phyloP scores from a whole-genome alignment of 2,329 filamentous ascomycete genomes.

The Phaeosphaeria sp. region DNA sequence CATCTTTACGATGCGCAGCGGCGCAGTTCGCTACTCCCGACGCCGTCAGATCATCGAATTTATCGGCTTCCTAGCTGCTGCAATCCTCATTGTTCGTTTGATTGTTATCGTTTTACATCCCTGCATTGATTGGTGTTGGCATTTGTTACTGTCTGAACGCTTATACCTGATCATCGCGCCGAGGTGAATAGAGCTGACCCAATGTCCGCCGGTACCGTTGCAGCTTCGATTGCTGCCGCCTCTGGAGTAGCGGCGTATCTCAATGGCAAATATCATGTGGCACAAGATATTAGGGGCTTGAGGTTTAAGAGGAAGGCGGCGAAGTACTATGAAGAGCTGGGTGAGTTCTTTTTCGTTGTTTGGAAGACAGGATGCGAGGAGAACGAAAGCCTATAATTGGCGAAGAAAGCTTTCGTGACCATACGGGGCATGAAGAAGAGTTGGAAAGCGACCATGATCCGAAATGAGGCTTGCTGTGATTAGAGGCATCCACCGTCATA shows the following conservation, averaged over 20 bases:
- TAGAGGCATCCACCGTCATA: not conserved
- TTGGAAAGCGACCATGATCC: not conserved
- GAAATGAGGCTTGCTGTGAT: not conserved
- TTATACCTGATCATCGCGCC: not conserved
- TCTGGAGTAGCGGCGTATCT: constrained; percentile 63
- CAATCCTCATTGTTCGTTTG: not conserved
- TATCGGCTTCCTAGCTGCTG: not conserved
- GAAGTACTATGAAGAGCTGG: constrained; percentile 33
- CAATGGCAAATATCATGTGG: constrained; percentile 72
- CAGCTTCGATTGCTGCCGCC: constrained; percentile 37
- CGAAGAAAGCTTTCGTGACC: not conserved
- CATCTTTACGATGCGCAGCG: constrained; percentile 5
- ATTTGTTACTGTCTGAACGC: not conserved
- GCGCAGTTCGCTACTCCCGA: not conserved
- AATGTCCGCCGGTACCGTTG: constrained; percentile 23
- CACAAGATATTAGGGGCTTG: constrained; percentile 64
- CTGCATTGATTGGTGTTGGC: not conserved
- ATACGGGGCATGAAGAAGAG: not conserved
- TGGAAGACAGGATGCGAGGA: not conserved
- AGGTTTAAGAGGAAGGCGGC: constrained; percentile 49
- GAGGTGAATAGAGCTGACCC: not conserved
- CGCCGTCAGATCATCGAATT: not conserved
- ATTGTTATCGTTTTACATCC: not conserved
- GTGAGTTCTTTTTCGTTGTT: constrained; percentile 19
- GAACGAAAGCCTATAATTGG: not conserved